phyloP scores from a whole-genome alignment of 805 yeast species.

The Jamesozyma spencerorum region DNA sequence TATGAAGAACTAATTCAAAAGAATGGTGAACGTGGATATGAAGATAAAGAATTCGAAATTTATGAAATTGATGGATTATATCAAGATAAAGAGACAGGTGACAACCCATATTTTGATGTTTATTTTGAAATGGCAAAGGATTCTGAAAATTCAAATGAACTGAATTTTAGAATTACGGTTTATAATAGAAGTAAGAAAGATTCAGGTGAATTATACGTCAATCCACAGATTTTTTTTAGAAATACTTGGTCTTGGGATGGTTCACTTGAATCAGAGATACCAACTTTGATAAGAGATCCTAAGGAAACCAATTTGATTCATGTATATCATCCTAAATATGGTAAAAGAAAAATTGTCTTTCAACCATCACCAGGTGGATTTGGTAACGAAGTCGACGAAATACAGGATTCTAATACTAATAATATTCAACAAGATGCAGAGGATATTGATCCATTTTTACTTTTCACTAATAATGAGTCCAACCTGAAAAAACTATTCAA shows the following conservation, averaged over 20 bases:
- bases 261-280: slow-evolving; percentile 40
- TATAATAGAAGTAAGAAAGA: slow-evolving; percentile 65
- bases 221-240: slow-evolving; percentile 78
- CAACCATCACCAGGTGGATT: slow-evolving; percentile 91
- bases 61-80: slow-evolving; percentile 66
- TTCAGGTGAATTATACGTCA: slow-evolving; percentile 78
- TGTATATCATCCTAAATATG: slow-evolving; percentile 60
- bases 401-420: slow-evolving; percentile 12
- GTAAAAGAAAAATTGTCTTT: slow-evolving; percentile 54
- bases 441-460: slow-evolving; percentile 65
- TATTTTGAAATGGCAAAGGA: slow-evolving; percentile 85
- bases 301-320: slow-evolving; percentile 39
- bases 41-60: slow-evolving; percentile 70
- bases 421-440: slow-evolving; percentile 15
- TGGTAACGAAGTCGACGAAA: too few relatives aligned
- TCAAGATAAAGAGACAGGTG: slow-evolving; percentile 46
- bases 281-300: slow-evolving; percentile 35
- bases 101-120: slow-evolving; percentile 75
- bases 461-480: slow-evolving; percentile 85
- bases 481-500: slow-evolving; percentile 58
- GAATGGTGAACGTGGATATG: slow-evolving; percentile 54
- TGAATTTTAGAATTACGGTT: slow-evolving; percentile 78
- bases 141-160: slow-evolving; percentile 68
- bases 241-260: slow-evolving; percentile 90
- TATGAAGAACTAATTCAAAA: slow-evolving; percentile 63